Percentiles rank a stretch among this genome's conserved stretches.
These are phyloP conservation scores for Umbellularia californica DNA, from an alignment of 164 flowering plant species.

Conservation along the genomic window DNA sequence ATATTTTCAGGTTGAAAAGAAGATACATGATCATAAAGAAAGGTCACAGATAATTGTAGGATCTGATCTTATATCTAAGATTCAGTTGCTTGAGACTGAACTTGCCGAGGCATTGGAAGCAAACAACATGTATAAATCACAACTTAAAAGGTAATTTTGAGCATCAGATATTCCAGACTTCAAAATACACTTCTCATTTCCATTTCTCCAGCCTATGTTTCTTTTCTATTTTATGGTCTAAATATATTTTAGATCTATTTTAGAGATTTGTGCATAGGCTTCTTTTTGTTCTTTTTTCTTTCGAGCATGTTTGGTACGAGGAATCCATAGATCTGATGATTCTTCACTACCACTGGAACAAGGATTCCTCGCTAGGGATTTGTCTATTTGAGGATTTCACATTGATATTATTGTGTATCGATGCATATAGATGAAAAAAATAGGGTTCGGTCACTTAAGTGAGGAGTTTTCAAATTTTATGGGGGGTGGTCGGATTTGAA, in stretches of 20 bases:
- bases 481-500: no score
- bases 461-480: no score
- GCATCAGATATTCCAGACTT: background rate
- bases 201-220: background rate
- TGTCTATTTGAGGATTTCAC: no score
- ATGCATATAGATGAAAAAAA: no score
- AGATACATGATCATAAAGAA: slow-evolving; percentile 15
- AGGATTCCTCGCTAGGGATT: no score
- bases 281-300: background rate
- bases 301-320: no score
- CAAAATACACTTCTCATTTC: background rate
- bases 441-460: no score
- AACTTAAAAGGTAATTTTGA: slow-evolving; percentile 43
- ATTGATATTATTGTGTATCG: no score
- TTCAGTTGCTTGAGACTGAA: slow-evolving; percentile 57
- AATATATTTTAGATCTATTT: background rate
- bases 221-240: background rate
- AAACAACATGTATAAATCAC: slow-evolving; percentile 41
- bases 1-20: slow-evolving; percentile 28
- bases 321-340: no score
- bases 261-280: background rate
- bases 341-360: no score
- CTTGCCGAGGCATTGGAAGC: slow-evolving; percentile 60
- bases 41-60: slow-evolving; percentile 9
- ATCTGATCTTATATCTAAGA: slow-evolving; percentile 30